phyloP scores from a whole-genome alignment of 305 asterid species.

The Fraxinus sp. region DNA sequence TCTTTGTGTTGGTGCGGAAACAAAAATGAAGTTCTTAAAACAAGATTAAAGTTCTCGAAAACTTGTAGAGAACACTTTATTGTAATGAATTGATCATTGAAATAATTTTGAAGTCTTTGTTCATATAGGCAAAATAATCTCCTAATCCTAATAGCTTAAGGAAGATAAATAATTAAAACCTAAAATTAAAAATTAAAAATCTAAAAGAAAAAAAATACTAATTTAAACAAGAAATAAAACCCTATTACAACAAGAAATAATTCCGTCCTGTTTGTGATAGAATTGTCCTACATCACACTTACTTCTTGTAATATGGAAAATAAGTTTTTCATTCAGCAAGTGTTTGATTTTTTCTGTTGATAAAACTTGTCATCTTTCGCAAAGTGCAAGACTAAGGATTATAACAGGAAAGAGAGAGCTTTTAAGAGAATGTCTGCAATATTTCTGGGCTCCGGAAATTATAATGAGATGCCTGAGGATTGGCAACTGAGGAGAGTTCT shows the following conservation, averaged over 20 bases:
- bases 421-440: constrained; percentile 23
- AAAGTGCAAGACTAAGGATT: background rate
- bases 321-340: background rate
- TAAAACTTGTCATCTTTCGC: background rate
- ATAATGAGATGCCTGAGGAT: constrained; percentile 32
- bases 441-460: constrained; percentile 11
- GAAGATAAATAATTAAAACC: background rate
- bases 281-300: background rate
- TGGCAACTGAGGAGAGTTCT: constrained; percentile 37
- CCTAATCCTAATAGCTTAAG: background rate
- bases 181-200: too few relatives aligned
- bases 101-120: background rate
- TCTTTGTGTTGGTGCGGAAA: background rate
- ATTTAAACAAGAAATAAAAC: background rate
- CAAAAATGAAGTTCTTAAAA: background rate
- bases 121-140: background rate
- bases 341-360: background rate
- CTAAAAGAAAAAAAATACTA: background rate
- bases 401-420: constrained; percentile 37
- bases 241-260: background rate
- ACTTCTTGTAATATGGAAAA: background rate
- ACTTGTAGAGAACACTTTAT: background rate
- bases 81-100: background rate
- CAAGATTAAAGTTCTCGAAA: background rate
- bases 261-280: background rate